Evolutionary conservation across 495 filamentous ascomycete species (phyloP), one percentile per base, ranked within the genome.

Genomic region (Hypoxylon perforatum): DNA sequence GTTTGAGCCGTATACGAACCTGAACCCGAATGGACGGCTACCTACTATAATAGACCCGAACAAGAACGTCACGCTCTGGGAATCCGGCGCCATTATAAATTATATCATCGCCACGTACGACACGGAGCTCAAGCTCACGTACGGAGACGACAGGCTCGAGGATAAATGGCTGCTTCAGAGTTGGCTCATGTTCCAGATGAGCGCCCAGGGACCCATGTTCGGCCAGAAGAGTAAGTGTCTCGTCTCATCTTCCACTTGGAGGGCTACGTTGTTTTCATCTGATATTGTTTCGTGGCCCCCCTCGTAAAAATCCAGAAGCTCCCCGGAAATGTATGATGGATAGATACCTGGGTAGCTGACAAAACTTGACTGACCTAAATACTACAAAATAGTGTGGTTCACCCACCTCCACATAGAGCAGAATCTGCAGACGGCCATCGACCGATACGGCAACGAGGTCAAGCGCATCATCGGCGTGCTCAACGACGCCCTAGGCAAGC

Each of bases 21-120:
- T 89, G 75, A 92, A 90, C 65, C 88, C 87, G 57, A 92, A 92
- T 69, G 90, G 90, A 45, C 87, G 90, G 0, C 59, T 87, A 4
- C 87, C 83, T 0, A 51, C 80, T 0, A 63, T 78, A 41, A 59
- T 78, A 18, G 80, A 81, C 57, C 80, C 76, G 9, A 81, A 82
- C 61, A 81, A 72, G 15, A 72, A 63, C 17, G 64, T 80, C 38
- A 74, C 58, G 14, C 55, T 82, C 14, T 84, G 72, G 56, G 81
- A 84, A 67, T 86, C 85, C 4, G 88, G 88, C 21, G 89, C 89
- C 1, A 89, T 90, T 67, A 70, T 90, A 46, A 78, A 87, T 55
- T 91, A 91, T 61, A 75, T 91, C 28, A 73, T 90, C 35, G 86
- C 88, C 14, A 84, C 80, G 15, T 91, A 91, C 73, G 87, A 91